These are phyloP conservation scores for Carnegiea gigantea DNA, from an alignment of 179 eudicot genomes.

Conservation along the genomic window DNA sequence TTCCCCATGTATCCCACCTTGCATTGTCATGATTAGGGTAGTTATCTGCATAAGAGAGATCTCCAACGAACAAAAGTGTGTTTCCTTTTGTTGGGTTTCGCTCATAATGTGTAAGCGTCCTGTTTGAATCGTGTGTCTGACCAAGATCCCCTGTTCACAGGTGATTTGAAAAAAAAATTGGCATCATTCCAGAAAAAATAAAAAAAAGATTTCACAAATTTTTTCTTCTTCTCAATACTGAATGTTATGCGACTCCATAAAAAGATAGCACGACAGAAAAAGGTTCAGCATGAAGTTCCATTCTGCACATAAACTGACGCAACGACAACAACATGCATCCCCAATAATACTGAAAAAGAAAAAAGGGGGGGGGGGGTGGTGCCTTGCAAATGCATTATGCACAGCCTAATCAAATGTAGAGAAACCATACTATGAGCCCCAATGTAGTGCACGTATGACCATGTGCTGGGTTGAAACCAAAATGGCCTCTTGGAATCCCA, in stretches of 20 bases:
- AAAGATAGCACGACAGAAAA: neutral
- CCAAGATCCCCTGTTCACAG: conserved; percentile 64
- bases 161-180: neutral
- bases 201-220: neutral
- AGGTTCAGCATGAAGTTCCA: neutral
- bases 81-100: conserved; percentile 48
- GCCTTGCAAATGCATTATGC: neutral
- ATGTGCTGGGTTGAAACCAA: conserved; percentile 44
- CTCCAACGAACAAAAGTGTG: conserved; percentile 62
- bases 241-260: neutral
- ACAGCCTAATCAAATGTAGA: neutral
- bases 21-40: conserved; percentile 56
- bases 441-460: conserved; percentile 74
- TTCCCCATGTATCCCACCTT: conserved; percentile 81
- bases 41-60: conserved; percentile 66
- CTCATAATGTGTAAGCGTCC: conserved; percentile 61
- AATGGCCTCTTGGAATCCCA: conserved; percentile 39
- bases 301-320: neutral
- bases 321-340: neutral
- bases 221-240: neutral
- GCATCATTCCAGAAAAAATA: too few relatives aligned
- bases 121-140: conserved; percentile 65
- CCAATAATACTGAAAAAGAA: too few relatives aligned
- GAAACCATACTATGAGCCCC: conserved; percentile 47
- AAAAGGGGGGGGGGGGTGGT: too few relatives aligned